Base-by-base conservation (phyloP, 1,139 yeast species). In the Nakaseomyces uthaithaninus region DNA sequence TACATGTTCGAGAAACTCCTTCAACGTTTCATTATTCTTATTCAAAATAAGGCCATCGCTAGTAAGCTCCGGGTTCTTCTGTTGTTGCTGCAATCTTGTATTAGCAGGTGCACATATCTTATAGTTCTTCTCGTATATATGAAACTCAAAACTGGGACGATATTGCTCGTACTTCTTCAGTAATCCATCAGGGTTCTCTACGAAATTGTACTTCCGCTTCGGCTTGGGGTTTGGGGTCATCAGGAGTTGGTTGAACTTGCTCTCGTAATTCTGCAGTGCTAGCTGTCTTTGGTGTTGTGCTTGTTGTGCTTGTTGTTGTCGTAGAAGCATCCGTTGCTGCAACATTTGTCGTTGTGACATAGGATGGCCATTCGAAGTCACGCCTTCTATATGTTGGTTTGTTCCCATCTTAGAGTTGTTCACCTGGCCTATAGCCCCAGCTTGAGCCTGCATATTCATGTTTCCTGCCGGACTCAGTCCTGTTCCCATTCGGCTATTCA, bases 71-170 rank as follows among this genome's bases (percentile, higher is more conserved):
- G 60, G 58, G 3, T 52, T 45, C 42, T 55, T 52, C 36, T 56
- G 61, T 40, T 59, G 62, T 44, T 59, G 62, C 39, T 58, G 86
- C 28, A 57, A 41, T 37, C 63, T 48, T 12, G 61, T 53, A 38
- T 59, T 59, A 11, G 62, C 61, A 2, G 64, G 64, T 3, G 64
- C 62, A 46, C 63, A 59, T 16, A 59, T 56, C 46, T 93, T 72
- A 59, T 78, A 91, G 61, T 89, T 94, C 38, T 85, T 84, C 51
- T 85, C 94, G 61, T 83, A 89, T 27, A 91, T 86, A 55, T 91
- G 96, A 51, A 91, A 77, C 46, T 80, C 93, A 44, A 91, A 62
- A 35, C 94, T 83, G 9, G 96, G 84, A 5, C 93, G 85, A 47
- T 75, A 77, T 45, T 77, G 76, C 45, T 81, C 78, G 57, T 80